Evolutionary conservation across 441 rosid genomes (phyloP), one percentile per base, ranked within the genome.

Genomic region (Brassica hybrid): DNA sequence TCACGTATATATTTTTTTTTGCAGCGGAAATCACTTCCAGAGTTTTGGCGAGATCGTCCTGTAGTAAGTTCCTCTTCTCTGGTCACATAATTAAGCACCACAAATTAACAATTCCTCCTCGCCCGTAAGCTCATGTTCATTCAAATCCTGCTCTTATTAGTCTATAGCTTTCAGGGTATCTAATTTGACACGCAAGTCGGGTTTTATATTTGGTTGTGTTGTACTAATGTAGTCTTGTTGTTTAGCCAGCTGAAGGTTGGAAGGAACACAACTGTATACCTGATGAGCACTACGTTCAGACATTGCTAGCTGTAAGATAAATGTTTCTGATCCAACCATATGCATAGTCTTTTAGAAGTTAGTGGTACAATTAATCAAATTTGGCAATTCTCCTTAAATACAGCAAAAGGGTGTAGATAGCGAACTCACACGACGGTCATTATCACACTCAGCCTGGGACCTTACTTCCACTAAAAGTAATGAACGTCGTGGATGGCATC

Each of bases 401-500:
- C 82, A 96, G 98, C 97, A 90, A 79, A 91, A 91, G 77, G 92
- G 94, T 83, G 90, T 90, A 18, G 93, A 94, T 83, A 84, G 83
- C 71, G 98, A 92, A 86, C 80, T 93, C 17, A 92, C 97, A n/a
- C 80, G 97, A 63, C 86, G 99, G 83, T 92, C 97, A 59, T 75
- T 96, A 80, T 87, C 93, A 60, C 90, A 96, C 84, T 90, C 97
- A 80, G 85, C 97, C 63, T 96, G 98, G 99, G 99, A 96, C 79
- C 86, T 87, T 74, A 84, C 97, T 17, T 87, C 98, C 67, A 80
- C 97, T 12, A 89, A 85, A 82, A 91, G 90, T 59, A 94, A 86
- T n/a, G 84, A 88, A 68, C 98, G 98, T 75, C 97, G 94, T 18
- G 98, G 98, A 73, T 96, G 99, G 99, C 99, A 96, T 85, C 99